Percentiles rank a stretch among this genome's conserved stretches.
Conservation (phyloP, 2,329 filamentous ascomycete genomes). For the Stromatinia cepivora region DNA sequence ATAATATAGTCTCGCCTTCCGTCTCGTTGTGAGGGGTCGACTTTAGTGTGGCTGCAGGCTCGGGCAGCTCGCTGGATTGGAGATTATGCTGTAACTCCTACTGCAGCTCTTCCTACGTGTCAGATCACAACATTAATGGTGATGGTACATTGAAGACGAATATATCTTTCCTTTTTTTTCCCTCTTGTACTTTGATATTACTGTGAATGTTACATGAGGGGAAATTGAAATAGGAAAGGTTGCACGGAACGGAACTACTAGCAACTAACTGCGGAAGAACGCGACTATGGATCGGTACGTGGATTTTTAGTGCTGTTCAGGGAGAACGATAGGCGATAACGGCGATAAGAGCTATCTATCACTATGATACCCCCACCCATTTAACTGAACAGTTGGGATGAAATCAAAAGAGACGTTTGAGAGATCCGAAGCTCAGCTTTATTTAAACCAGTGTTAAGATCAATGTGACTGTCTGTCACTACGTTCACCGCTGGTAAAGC, state of each 20-base stretch:
- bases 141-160: background rate
- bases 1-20: slow-evolving; percentile 24
- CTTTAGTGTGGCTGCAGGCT: slow-evolving; percentile 22
- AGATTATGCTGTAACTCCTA: slow-evolving; percentile 17
- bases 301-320: background rate
- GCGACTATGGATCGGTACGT: background rate
- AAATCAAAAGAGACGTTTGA: too few relatives aligned
- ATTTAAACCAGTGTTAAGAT: too few relatives aligned
- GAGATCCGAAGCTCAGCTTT: too few relatives aligned
- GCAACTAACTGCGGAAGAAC: background rate
- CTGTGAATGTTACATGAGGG: slow-evolving; percentile 15
- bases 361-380: background rate
- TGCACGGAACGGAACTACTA: background rate
- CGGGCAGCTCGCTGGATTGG: slow-evolving; percentile 5
- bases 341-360: background rate
- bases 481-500: too few relatives aligned
- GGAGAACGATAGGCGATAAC: slow-evolving; percentile 16
- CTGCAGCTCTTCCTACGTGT: slow-evolving; percentile 17
- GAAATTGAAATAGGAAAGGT: background rate
- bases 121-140: slow-evolving; percentile 21
- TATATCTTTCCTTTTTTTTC: background rate
- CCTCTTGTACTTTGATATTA: background rate
- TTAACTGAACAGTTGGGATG: background rate
- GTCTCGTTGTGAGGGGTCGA: slow-evolving; percentile 19
- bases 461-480: too few relatives aligned